Percentiles rank a stretch among this genome's conserved stretches.
Conservation (phyloP, 1,284 basidiomycete species). For the Sanghuangporus weigelae region DNA sequence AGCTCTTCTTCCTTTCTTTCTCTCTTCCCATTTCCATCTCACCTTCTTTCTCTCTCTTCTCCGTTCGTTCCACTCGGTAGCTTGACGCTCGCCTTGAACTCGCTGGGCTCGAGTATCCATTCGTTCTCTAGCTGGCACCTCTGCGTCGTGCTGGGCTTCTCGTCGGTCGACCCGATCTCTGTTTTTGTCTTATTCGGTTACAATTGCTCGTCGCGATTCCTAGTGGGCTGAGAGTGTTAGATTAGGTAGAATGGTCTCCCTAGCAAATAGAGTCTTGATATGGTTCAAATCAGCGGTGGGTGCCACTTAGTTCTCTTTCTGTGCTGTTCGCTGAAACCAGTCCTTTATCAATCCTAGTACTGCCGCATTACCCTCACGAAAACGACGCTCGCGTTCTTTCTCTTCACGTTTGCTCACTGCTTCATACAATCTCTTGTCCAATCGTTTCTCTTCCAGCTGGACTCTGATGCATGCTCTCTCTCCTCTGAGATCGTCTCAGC, state of each 20-base stretch:
- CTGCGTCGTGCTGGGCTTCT: neutral
- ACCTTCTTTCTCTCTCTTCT: neutral
- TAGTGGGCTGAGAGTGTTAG: neutral
- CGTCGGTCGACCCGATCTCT: neutral
- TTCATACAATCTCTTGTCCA: slow-evolving; percentile 38
- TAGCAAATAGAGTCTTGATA: neutral
- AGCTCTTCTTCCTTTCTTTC: neutral
- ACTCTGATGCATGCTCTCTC: slow-evolving; percentile 36
- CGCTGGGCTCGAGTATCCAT: neutral
- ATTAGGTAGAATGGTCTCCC: neutral
- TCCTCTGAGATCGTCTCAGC: slow-evolving; percentile 34
- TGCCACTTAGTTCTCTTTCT: neutral
- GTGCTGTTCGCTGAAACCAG: neutral
- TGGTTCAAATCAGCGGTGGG: slow-evolving; percentile 12
- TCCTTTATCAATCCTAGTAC: slow-evolving; percentile 22
- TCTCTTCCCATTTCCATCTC: neutral
- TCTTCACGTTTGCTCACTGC: slow-evolving; percentile 30
- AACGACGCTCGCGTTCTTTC: slow-evolving; percentile 42
- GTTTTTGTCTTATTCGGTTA: neutral
- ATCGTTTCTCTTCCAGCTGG: slow-evolving; percentile 41
- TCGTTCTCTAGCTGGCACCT: neutral
- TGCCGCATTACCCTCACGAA: slow-evolving; percentile 30
- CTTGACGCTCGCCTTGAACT: slow-evolving; percentile 5
- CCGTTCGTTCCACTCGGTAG: neutral
- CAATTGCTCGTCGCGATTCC: neutral